Conservation (phyloP, 73 alveolate genomes). For the Uronychia binucleata region DNA sequence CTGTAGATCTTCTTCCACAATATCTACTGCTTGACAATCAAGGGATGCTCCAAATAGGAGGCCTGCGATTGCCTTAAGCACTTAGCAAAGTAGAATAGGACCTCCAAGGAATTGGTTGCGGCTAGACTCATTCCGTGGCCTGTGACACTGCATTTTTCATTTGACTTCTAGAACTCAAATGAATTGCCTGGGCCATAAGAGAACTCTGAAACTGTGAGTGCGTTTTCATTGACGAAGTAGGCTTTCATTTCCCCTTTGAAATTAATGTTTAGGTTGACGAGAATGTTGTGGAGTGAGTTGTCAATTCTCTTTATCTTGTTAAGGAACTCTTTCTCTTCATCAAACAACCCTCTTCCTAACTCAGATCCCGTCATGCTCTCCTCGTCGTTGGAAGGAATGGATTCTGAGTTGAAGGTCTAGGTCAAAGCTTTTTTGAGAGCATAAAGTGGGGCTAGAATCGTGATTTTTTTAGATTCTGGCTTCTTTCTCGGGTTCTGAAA, state of each 20-base stretch:
- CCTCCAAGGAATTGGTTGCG: neutral
- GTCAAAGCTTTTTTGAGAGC: neutral
- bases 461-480: neutral
- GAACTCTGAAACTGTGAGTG: neutral
- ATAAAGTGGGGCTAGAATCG: neutral
- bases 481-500: neutral
- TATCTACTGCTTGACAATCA: neutral
- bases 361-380: neutral
- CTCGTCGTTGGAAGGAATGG: neutral
- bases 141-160: neutral
- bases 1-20: neutral
- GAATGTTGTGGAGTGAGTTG: neutral
- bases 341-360: neutral
- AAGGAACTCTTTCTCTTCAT: neutral
- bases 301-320: neutral
- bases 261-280: neutral
- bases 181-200: neutral
- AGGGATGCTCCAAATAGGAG: neutral
- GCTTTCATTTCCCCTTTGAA: neutral
- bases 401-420: too few relatives aligned
- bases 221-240: neutral
- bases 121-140: neutral
- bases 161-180: neutral
- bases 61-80: neutral
- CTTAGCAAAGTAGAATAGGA: neutral